A percentile compares a stretch with the other conserved stretches of the same genome.
Conservation (phyloP, 306 rosid genomes). For the Quercus rubra region DNA sequence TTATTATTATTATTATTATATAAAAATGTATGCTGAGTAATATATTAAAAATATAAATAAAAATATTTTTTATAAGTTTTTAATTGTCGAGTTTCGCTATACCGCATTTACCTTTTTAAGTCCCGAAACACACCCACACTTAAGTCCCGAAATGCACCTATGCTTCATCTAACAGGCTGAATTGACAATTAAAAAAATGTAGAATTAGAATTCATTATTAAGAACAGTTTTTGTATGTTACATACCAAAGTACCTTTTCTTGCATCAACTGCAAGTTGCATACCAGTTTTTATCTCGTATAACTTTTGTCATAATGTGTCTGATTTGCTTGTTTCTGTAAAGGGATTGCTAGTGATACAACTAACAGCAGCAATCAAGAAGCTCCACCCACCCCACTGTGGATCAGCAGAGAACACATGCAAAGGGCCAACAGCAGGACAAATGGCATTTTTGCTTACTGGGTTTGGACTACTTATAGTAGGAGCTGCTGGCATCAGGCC, state of each 20-base stretch:
- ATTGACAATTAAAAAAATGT: background rate
- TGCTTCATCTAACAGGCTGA: background rate
- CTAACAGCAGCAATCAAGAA: constrained; percentile 65
- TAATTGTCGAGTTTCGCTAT: too few species aligned
- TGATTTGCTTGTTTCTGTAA: constrained; percentile 11
- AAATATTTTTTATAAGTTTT: too few species aligned
- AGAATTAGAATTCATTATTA: background rate
- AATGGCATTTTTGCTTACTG: constrained; percentile 49
- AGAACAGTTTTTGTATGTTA: background rate
- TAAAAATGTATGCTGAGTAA: too few species aligned
- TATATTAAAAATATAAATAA: too few species aligned
- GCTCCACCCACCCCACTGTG: constrained; percentile 73
- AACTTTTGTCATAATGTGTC: background rate
- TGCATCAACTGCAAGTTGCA: background rate
- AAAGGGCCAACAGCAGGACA: constrained; percentile 67
- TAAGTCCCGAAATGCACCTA: too few species aligned
- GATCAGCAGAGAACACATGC: constrained; percentile 41
- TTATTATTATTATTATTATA: too few species aligned
- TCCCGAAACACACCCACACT: too few species aligned
- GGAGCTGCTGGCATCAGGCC: constrained; percentile 89
- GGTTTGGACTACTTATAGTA: constrained; percentile 50
- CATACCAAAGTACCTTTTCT: background rate
- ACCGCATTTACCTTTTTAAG: too few species aligned
- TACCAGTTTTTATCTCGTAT: background rate
- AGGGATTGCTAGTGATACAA: constrained; percentile 74